phyloP scores from a whole-genome alignment of 495 filamentous ascomycete genomes.

The Viridothelium virens region DNA sequence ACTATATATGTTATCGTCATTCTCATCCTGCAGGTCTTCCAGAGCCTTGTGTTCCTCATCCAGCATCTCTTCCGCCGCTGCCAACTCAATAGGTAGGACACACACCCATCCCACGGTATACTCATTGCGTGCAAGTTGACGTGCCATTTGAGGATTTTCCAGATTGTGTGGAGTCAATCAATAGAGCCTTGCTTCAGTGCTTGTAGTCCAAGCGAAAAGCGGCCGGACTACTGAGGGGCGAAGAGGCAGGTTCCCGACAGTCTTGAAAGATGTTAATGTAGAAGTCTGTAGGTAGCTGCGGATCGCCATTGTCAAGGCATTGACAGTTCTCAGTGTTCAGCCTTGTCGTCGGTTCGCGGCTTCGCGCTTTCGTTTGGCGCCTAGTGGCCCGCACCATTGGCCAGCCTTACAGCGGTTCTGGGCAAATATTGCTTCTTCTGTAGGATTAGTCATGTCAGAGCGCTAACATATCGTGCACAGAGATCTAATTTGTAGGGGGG shows the following conservation, averaged over 20 bases:
- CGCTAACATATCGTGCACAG: too few species aligned
- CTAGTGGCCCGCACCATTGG: neutral
- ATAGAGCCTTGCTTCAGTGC: neutral
- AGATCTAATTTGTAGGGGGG: too few species aligned
- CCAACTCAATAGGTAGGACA: constrained; percentile 38
- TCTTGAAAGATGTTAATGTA: too few species aligned
- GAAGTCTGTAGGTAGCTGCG: too few species aligned
- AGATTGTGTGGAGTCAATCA: neutral
- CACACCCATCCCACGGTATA: constrained; percentile 49
- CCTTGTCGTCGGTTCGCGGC: too few species aligned
- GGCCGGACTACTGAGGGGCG: too few species aligned
- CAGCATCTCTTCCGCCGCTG: constrained; percentile 42
- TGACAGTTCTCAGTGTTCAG: too few species aligned
- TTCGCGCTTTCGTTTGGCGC: neutral
- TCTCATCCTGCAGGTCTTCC: neutral
- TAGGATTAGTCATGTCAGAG: neutral
- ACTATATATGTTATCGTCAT: constrained; percentile 34
- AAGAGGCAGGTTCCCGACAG: too few species aligned
- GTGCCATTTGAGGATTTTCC: neutral
- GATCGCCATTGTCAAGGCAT: too few species aligned
- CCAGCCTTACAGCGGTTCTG: neutral
- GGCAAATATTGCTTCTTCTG: neutral
- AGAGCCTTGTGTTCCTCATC: constrained; percentile 40
- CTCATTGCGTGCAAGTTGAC: neutral
- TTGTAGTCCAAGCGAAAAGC: neutral